These are phyloP conservation scores for Ogataea pignaliae DNA, from an alignment of 805 yeast genomes.

Conservation along the genomic window DNA sequence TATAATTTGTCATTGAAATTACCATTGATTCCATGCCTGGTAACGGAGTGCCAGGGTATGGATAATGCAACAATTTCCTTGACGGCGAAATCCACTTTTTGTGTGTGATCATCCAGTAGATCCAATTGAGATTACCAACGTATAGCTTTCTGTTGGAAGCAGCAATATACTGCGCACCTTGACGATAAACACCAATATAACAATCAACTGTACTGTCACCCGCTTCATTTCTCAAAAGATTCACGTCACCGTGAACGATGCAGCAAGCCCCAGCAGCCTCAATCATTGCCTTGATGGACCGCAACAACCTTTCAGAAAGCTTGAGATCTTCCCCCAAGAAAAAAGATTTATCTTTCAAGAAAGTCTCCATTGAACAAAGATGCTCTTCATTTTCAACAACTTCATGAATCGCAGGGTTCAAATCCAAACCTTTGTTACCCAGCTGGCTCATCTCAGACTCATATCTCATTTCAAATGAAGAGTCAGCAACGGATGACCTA, in stretches of 20 bases:
- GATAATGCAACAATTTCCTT: constrained; percentile 58
- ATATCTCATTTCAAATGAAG: constrained; percentile 5
- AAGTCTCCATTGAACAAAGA: constrained; percentile 5
- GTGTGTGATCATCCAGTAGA: constrained; percentile 60
- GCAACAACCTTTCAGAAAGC: constrained; percentile 39
- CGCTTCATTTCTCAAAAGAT: no score
- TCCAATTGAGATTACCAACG: constrained; percentile 73
- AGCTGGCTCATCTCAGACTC: constrained; percentile 6
- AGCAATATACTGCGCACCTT: constrained; percentile 48
- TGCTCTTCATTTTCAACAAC: not conserved
- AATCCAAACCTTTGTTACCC: constrained; percentile 6
- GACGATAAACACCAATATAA: constrained; percentile 60
- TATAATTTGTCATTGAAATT: constrained; percentile 72
- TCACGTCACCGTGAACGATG: constrained; percentile 11
- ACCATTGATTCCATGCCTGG: constrained; percentile 49
- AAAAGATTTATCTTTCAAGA: constrained; percentile 42
- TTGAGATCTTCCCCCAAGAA: constrained; percentile 53
- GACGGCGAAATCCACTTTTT: constrained; percentile 53
- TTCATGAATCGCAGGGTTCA: constrained; percentile 8
- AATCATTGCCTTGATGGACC: constrained; percentile 41
- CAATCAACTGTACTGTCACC: constrained; percentile 31
- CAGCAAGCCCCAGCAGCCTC: constrained; percentile 52
- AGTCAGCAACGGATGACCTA: constrained; percentile 5
- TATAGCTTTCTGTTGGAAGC: constrained; percentile 39
- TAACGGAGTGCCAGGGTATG: constrained; percentile 51